Evolutionary conservation across 2,329 filamentous ascomycete species (phyloP), one percentile per base, ranked within the genome.

Genomic region (Rasamsonia emersonii): DNA sequence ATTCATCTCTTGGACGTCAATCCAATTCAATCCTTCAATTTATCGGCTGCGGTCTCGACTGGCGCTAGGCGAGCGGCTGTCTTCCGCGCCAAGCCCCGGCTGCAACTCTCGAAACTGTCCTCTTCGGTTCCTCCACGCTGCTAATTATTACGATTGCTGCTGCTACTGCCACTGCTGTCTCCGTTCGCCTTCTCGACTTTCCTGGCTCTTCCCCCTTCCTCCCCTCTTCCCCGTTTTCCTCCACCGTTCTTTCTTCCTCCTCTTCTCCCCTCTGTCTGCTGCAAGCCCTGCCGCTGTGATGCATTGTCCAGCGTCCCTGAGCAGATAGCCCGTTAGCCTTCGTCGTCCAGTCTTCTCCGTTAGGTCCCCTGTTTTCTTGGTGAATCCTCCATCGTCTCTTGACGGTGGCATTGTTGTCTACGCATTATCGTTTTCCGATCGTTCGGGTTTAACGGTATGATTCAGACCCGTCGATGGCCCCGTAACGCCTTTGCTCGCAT

Each of bases 221-320:
- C n/a, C 15, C 30, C 18, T 14, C 16, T 23, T 13, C 19, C 20
- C 14, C 23, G 9, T 28, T 32, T 24, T 15, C 24, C 17, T 17
- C 32, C 17, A 20, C 35, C 6, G 13, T 24, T 20, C 20, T 31
- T 18, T 27, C 27, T 26, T 29, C 24, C 27, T 20, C 11, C 9
- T 28, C 32, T 32, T 24, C 27, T 20, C 16, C 19, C 24, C 30
- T 18, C 11, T 31, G 19, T 17, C 30, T 13, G 9, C 6, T 23
- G 10, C 16, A 13, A 6, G 25, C 15, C 5, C 21, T 13, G 28
- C 21, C 33, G 32, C 31, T 28, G 37, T 36, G 29, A 39, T 39
- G 37, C 24, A 36, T 35, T 35, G 17, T 15, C 23, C 29, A 17
- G 27, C 33, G 14, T 26, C n/a, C 20, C 16, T 16, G 18, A 21